Evolutionary conservation across 805 yeast genomes (phyloP).

Genomic region (Suhomyces prunicola): DNA sequence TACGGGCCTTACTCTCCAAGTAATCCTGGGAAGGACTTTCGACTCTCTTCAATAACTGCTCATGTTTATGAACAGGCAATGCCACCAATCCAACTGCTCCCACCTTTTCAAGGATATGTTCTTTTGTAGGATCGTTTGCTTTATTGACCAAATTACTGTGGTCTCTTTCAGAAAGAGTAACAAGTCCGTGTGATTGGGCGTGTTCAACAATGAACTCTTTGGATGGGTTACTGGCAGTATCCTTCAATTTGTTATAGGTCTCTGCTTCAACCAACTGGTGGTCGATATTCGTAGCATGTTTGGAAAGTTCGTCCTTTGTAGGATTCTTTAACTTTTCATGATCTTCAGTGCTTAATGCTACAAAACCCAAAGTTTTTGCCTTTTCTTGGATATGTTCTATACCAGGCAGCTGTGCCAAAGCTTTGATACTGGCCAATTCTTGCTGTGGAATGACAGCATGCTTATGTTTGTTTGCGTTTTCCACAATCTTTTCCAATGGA

Average conservation of each 20-base stretch:
- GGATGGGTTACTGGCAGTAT: slow-evolving; percentile 15
- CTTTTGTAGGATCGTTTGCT: slow-evolving; percentile 15
- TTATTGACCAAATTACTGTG: slow-evolving; percentile 8
- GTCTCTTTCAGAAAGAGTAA: slow-evolving; percentile 7
- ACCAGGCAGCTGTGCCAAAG: slow-evolving; percentile 6
- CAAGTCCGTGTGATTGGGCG: slow-evolving; percentile 9
- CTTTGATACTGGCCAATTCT: slow-evolving; percentile 7
- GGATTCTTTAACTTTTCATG: slow-evolving; percentile 11
- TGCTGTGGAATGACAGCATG: slow-evolving; percentile 8
- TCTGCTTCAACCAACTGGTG: slow-evolving; percentile 11
- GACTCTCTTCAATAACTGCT: slow-evolving; percentile 5
- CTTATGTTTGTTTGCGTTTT: slow-evolving; percentile 25
- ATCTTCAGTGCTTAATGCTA: slow-evolving; percentile 11
- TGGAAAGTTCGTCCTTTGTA: slow-evolving; percentile 6
- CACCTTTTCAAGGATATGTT: slow-evolving; percentile 11
- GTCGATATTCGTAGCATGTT: slow-evolving; percentile 6
- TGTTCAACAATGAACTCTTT: slow-evolving; percentile 9
- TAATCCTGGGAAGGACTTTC: slow-evolving; percentile 11
- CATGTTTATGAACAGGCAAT: slow-evolving; percentile 9
- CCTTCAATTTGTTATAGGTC: slow-evolving; percentile 9
- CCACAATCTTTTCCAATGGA: slow-evolving; percentile 9
- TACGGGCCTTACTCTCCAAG: slow-evolving; percentile 8
- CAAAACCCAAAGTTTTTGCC: slow-evolving; percentile 14
- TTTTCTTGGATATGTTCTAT: slow-evolving; percentile 7
- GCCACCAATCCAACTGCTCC: slow-evolving; percentile 10